Conservation (phyloP, 202 grass and related monocot genomes). For the Digitaria exilis region DNA sequence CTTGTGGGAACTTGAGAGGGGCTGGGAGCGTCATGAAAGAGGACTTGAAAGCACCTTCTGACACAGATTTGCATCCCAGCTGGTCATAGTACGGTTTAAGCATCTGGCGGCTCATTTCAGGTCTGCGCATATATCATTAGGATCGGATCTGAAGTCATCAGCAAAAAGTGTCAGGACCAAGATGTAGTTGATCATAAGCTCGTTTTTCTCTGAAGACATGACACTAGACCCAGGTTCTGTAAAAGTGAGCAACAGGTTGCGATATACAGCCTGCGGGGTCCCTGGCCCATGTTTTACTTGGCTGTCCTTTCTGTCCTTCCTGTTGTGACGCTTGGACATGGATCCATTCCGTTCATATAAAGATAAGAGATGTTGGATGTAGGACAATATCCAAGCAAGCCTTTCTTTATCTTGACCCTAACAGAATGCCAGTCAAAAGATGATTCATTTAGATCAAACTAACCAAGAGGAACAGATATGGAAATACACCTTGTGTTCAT, state of each 20-base stretch:
- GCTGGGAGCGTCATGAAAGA: conserved; percentile 53
- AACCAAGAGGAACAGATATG: background rate
- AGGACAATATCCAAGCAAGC: conserved; percentile 78
- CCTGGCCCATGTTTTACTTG: conserved; percentile 11
- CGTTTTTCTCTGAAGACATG: conserved; percentile 65
- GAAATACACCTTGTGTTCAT: background rate
- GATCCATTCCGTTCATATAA: conserved; percentile 45
- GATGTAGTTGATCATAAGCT: conserved; percentile 88
- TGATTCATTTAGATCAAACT: conserved; percentile 20
- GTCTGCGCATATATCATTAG: conserved; percentile 69
- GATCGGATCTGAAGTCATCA: conserved; percentile 65
- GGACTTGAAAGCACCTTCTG: conserved; percentile 7
- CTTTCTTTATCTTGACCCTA: conserved; percentile 70
- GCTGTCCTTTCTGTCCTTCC: conserved; percentile 31
- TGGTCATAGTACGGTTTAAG: conserved; percentile 79
- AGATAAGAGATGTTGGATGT: conserved; percentile 76
- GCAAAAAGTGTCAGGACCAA: conserved; percentile 87
- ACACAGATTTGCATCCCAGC: conserved; percentile 63
- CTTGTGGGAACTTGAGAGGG: conserved; percentile 63
- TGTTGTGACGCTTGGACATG: conserved; percentile 13
- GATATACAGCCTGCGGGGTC: conserved; percentile 62
- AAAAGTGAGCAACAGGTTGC: conserved; percentile 62
- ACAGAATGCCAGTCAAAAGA: conserved; percentile 22
- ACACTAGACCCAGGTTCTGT: conserved; percentile 44
- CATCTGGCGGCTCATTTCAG: conserved; percentile 60